These are phyloP conservation scores for Salvia splendens DNA, from an alignment of 257 asterid species.

Conservation along the genomic window DNA sequence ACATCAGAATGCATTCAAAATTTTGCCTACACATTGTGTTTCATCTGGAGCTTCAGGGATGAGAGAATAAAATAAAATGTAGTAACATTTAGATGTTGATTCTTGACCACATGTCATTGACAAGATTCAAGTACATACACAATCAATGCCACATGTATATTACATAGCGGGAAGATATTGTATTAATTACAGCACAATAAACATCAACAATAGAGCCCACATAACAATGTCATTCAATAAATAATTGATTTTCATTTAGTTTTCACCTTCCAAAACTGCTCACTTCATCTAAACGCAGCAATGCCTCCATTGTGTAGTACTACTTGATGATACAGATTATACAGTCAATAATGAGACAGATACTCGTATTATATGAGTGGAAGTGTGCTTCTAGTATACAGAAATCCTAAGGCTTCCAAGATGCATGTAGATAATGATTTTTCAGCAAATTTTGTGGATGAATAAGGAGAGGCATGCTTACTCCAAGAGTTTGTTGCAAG, in stretches of 20 bases:
- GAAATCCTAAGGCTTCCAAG: background rate
- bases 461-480: conserved; percentile 30
- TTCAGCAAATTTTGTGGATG: conserved; percentile 51
- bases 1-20: too few species aligned
- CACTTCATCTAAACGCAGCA: conserved; percentile 19
- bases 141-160: background rate
- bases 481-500: conserved; percentile 82
- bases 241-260: conserved; percentile 1
- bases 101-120: background rate
- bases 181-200: conserved; percentile 13
- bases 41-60: background rate
- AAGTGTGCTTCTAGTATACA: conserved; percentile 19
- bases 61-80: background rate
- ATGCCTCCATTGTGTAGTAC: conserved; percentile 1
- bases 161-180: background rate
- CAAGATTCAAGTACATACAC: background rate
- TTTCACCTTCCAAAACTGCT: conserved; percentile 10
- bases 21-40: too few species aligned
- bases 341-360: too few species aligned
- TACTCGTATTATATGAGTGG: background rate
- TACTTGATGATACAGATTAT: conserved; percentile 1
- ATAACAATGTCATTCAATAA: conserved; percentile 6
- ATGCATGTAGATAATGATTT: conserved; percentile 26
- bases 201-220: conserved; percentile 17
- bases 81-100: background rate